Evolutionary conservation across 2,329 filamentous ascomycete genomes (phyloP), one percentile per base, ranked within the genome.

Genomic region (Diaporthe helianthi): DNA sequence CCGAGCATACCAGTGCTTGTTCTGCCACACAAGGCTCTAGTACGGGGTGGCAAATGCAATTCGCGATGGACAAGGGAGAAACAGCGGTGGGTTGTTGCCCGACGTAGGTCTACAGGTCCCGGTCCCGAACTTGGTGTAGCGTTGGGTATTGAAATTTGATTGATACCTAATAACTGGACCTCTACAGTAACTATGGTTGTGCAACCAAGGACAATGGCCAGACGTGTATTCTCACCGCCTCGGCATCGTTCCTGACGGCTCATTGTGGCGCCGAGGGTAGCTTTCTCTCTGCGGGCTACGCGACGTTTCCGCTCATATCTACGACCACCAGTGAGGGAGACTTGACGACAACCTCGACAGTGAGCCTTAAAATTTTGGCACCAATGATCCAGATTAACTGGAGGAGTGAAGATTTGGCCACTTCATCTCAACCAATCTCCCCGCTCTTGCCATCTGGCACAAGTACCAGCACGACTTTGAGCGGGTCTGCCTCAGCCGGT

Each of bases 371-470:
- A 5, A 12, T 26, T n/a, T 3, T 41, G 53, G 53, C 53, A 58
- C 53, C 53, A 58, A 58, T 58, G 53, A 58, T 58, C 33, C 53
- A 41, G 53, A 58, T 58, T 13, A 58, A 58, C 33, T 58, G 53
- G 53, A 58, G 53, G 53, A 58, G 53, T 41, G 53, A 58, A 41
- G 53, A 58, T 41, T 12, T 41, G 33, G 33, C 22, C 6, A 12
- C 53, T 58, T 13, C 15, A 15, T 22, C 33, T 24, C 52, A 55
- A 38, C 1, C 31, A 24, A 13, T 38, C 8, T 41, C 53, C 33
- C 41, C 53, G 13, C 6, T 15, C n/a, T 10, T 17, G n/a, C 13
- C n/a, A 24, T 55, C 52, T 55, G 5, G n/a, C 24, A 24, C n/a
- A 17, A 38, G n/a, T 24, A 22, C 31, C 31, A 38, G 52, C 52